Base-by-base conservation (phyloP, 1,284 basidiomycete species). In the Wolfiporia cocos region DNA sequence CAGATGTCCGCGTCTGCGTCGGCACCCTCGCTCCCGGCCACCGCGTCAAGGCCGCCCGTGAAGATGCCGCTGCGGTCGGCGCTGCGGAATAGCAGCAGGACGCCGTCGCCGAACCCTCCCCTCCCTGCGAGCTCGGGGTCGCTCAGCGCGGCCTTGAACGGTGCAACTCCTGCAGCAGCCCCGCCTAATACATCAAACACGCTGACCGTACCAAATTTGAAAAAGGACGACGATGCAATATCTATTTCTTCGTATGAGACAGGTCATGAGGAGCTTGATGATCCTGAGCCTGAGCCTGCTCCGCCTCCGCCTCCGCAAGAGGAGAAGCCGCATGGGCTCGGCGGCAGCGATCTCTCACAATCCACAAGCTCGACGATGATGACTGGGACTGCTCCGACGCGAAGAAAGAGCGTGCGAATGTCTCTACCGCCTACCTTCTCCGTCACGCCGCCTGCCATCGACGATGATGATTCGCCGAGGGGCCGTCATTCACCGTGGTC, bases 391-490 rank as follows among this genome's bases (percentile, higher is more conserved):
- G 34, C 52, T 1, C 67, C 72, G 2, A 59, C 63, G 32, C 67
- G 81, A 28, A 64, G 82, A 45, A 88, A 88, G 64, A 85, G 81
- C 53, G 86, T 88, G 26, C 69, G 85, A 7, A 78, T 88, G 43
- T 83, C 80, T 20, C 61, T 86, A 26, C 71, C 78, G 42, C 85
- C 85, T 1, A 84, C 81, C 20, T 86, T 81, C 58, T 81, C 81
- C 20, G 65, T 78, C 1, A 74, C 81, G 3, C 83, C 84, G 14
- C 82, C 82, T 32, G 76, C 77, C 23, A 54, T 76, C 26, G 71
- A 76, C 33, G 74, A 83, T 37, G 70, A 77, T n/a, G 70, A 74
- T 37, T 9, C 26, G 26, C 7, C 26, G 50, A 52, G 39, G 34
- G 32, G 38, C 31, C 39, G 48, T 10, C 48, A 54, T 33, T 46